Evolutionary conservation across 257 asterid genomes (phyloP).

Genomic region (Solanum appendiculatum): DNA sequence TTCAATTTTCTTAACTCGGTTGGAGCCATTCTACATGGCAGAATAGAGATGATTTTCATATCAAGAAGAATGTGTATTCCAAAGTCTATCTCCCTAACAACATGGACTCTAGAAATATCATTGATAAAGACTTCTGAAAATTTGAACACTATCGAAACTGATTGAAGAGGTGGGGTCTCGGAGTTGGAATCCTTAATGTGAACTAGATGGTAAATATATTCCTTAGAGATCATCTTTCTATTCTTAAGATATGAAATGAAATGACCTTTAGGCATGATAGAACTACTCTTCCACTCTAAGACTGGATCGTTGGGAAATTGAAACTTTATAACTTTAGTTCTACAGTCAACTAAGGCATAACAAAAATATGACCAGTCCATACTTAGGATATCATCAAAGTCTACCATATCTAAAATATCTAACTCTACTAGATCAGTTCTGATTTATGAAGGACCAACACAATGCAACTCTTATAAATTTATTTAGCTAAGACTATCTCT

Average conservation of each 20-base stretch:
- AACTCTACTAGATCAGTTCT: neutral
- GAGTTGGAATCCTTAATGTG: neutral
- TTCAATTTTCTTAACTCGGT: neutral
- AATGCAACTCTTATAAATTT: neutral
- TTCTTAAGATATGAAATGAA: too few relatives aligned
- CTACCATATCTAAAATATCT: neutral
- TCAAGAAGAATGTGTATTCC: neutral
- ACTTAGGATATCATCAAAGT: neutral
- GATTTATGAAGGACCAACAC: neutral
- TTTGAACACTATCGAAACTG: too few relatives aligned
- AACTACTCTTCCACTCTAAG: neutral
- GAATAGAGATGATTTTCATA: neutral
- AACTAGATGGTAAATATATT: neutral
- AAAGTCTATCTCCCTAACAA: neutral
- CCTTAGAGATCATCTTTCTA: neutral
- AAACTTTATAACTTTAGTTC: neutral
- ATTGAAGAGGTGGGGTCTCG: neutral
- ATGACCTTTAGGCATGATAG: too few relatives aligned
- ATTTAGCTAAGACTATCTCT: neutral
- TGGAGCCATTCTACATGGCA: neutral
- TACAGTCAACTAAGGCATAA: neutral
- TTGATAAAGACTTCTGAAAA: neutral
- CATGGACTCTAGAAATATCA: neutral
- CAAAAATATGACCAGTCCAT: neutral
- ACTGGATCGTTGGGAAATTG: too few relatives aligned